Percentiles rank a stretch among this genome's conserved stretches.
Conservation (phyloP, 2,329 filamentous ascomycete genomes). For the Chaetomiaceae sp. region DNA sequence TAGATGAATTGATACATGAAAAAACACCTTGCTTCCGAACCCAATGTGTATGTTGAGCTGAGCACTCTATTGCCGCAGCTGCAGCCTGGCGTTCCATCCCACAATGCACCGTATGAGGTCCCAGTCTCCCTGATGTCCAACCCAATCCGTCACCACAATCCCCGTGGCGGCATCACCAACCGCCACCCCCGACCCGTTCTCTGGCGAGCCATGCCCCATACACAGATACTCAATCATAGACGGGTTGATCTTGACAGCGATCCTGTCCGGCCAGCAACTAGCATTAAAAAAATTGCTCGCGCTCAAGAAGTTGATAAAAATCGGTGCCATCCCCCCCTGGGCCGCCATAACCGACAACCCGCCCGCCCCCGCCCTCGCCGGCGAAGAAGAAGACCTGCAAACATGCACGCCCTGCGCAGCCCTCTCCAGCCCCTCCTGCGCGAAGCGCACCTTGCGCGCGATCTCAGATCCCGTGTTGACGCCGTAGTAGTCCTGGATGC, state of each 20-base stretch:
- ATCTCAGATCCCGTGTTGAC: slow-evolving; percentile 72
- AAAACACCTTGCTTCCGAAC: not conserved
- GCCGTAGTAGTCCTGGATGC: slow-evolving; percentile 94
- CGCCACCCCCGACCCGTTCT: slow-evolving; percentile 45
- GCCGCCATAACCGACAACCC: too few relatives aligned
- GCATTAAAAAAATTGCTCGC: slow-evolving; percentile 93
- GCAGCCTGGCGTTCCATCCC: slow-evolving; percentile 76
- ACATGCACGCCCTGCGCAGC: slow-evolving; percentile 51
- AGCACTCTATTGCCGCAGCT: slow-evolving; percentile 40
- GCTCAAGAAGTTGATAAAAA: slow-evolving; percentile 87
- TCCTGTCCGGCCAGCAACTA: slow-evolving; percentile 87
- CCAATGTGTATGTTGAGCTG: not conserved
- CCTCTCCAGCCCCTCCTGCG: slow-evolving; percentile 70
- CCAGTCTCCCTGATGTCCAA: slow-evolving; percentile 83
- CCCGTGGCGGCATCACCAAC: slow-evolving; percentile 74
- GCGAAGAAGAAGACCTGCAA: too few relatives aligned
- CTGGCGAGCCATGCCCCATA: slow-evolving; percentile 48
- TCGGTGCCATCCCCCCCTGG: slow-evolving; percentile 39
- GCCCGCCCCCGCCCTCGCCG: slow-evolving; percentile 13
- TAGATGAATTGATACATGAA: slow-evolving; percentile 6
- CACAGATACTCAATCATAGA: slow-evolving; percentile 61
- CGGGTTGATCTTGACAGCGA: slow-evolving; percentile 84
- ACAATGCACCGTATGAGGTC: slow-evolving; percentile 82
- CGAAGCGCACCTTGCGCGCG: slow-evolving; percentile 70
- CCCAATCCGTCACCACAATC: slow-evolving; percentile 90